Evolutionary conservation across 2,329 filamentous ascomycete species (phyloP).

Genomic region (Sporothrix humicola): DNA sequence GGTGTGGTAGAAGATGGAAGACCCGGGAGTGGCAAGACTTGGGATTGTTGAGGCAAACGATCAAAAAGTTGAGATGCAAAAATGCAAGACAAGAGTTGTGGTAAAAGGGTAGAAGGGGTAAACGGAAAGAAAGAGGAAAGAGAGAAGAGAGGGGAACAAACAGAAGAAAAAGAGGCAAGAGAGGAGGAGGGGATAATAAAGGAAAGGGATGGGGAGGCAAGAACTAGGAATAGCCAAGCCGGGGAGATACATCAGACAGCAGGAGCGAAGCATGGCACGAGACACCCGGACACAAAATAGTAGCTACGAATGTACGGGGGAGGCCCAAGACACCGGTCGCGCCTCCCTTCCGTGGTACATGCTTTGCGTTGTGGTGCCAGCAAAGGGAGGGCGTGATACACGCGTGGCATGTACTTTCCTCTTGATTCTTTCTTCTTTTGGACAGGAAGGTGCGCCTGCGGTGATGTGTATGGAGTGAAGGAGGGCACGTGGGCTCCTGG

Average conservation of each 20-base stretch:
- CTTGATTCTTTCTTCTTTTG: neutral
- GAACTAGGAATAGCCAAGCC: constrained; percentile 22
- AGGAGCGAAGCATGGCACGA: constrained; percentile 22
- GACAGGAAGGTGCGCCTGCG: neutral
- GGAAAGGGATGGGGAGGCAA: constrained; percentile 18
- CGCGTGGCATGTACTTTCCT: constrained; percentile 3
- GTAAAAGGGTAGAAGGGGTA: neutral
- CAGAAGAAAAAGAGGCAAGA: neutral
- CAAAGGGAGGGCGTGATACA: constrained; percentile 2
- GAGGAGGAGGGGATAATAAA: constrained; percentile 14
- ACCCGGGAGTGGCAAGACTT: neutral
- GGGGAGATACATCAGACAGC: constrained; percentile 1
- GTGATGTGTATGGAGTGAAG: neutral
- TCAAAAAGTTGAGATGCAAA: constrained; percentile 19
- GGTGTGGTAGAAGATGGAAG: neutral
- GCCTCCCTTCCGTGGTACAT: neutral
- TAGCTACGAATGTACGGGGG: constrained; percentile 6
- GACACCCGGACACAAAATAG: constrained; percentile 17
- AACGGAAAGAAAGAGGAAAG: neutral
- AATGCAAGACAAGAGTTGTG: constrained; percentile 7
- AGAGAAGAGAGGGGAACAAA: neutral
- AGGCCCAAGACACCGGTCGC: constrained; percentile 4
- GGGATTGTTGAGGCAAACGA: constrained; percentile 4
- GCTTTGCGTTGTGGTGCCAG: neutral
- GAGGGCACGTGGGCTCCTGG: constrained; percentile 18